Conservation (phyloP, 108 stramenopile species). For the Cyclotella baltica region DNA sequence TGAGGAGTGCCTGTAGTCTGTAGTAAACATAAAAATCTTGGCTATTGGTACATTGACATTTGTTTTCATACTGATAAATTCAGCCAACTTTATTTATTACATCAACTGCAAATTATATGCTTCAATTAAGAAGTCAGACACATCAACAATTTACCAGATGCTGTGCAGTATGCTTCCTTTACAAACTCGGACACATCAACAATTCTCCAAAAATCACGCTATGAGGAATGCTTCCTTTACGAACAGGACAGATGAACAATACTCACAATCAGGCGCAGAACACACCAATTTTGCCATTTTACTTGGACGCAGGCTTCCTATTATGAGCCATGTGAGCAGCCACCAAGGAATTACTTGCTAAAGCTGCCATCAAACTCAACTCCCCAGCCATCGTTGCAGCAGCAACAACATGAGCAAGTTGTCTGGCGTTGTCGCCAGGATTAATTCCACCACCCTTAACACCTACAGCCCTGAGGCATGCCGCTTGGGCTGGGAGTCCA, state of each 20-base stretch:
- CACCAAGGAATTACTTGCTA: constrained; percentile 90
- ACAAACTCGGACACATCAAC: too few species aligned
- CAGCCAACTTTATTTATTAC: too few species aligned
- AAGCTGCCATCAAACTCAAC: constrained; percentile 95
- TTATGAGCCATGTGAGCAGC: constrained; percentile 92
- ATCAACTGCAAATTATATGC: too few species aligned
- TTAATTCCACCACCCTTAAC: constrained; percentile 82
- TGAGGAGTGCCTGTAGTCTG: too few species aligned
- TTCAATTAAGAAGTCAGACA: too few species aligned
- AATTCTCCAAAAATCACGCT: too few species aligned
- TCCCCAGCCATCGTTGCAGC: constrained; percentile 97
- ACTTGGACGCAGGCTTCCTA: constrained; percentile 75
- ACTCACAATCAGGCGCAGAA: neutral
- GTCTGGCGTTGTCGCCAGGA: constrained; percentile 93
- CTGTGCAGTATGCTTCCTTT: too few species aligned
- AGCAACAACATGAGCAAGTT: constrained; percentile 94
- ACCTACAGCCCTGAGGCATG: constrained; percentile 94
- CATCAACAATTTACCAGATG: too few species aligned
- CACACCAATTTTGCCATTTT: constrained; percentile 8
- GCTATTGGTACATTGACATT: too few species aligned
- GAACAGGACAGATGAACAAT: neutral
- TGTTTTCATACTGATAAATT: too few species aligned
- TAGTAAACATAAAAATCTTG: too few species aligned
- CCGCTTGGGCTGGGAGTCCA: constrained; percentile 92
- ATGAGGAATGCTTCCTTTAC: neutral